Evolutionary conservation across 2,329 filamentous ascomycete species (phyloP).

Genomic region (Coleophoma cylindrospora): DNA sequence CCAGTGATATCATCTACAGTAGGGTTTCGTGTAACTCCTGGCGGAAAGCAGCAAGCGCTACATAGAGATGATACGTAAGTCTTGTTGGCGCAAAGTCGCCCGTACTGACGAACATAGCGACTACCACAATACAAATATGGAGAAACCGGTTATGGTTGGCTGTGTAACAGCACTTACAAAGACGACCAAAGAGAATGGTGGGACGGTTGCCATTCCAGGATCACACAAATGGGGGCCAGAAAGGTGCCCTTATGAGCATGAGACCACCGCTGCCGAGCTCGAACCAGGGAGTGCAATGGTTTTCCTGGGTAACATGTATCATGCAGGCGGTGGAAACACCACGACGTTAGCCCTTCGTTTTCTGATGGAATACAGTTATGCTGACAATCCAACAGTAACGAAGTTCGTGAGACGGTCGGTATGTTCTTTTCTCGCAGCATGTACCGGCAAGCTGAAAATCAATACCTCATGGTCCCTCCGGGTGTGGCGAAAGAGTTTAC

Average conservation of each 20-base stretch:
- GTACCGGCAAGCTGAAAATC: constrained; percentile 12
- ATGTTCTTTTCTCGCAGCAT: constrained; percentile 7
- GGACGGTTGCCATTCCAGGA: constrained; percentile 34
- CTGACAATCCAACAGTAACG: neutral
- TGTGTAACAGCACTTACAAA: constrained; percentile 33
- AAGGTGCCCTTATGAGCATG: constrained; percentile 29
- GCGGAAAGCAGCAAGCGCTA: constrained; percentile 32
- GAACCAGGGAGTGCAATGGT: constrained; percentile 34
- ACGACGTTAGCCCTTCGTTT: constrained; percentile 5
- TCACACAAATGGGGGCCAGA: constrained; percentile 36
- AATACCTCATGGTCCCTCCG: constrained; percentile 11
- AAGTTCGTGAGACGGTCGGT: constrained; percentile 11
- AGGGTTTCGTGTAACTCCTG: constrained; percentile 34
- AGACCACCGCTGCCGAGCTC: constrained; percentile 33
- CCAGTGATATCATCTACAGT: constrained; percentile 31
- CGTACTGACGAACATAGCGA: constrained; percentile 12
- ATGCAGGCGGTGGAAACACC: constrained; percentile 33
- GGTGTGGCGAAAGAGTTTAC: constrained; percentile 7
- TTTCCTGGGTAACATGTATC: constrained; percentile 34
- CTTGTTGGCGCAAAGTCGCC: no score
- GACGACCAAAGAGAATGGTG: constrained; percentile 35
- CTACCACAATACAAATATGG: constrained; percentile 25
- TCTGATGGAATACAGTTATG: neutral
- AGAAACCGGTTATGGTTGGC: constrained; percentile 32
- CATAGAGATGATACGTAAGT: constrained; percentile 29